Percentiles rank a stretch among this genome's conserved stretches.
phyloP scores from a whole-genome alignment of 768 basidiomycete genomes.

The Calocybe gangraenosa region DNA sequence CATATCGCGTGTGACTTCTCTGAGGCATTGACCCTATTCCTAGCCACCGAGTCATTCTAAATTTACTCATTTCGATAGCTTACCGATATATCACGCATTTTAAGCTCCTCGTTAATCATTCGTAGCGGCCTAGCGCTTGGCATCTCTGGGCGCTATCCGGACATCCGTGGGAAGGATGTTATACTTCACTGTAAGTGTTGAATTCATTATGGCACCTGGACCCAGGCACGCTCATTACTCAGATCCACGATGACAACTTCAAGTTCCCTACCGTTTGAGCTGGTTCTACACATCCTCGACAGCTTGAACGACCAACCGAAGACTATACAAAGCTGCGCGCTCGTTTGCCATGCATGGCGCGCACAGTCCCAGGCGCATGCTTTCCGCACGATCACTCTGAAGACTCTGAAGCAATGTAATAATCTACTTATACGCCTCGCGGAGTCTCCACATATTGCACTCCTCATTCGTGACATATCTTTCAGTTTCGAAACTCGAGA shows the following conservation, averaged over 20 bases:
- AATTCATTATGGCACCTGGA: no score
- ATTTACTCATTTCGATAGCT: no score
- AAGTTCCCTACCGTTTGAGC: constrained; percentile 3
- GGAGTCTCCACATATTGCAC: not conserved
- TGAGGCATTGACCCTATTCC: no score
- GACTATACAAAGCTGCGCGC: constrained; percentile 6
- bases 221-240: no score
- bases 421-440: constrained; percentile 1
- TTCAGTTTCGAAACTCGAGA: constrained; percentile 4
- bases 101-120: no score
- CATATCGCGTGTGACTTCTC: no score
- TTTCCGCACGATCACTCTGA: constrained; percentile 3
- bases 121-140: no score
- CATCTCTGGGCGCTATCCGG: no score
- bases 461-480: constrained; percentile 2
- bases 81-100: no score
- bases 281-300: constrained; percentile 4
- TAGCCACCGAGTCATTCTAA: no score
- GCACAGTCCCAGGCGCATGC: constrained; percentile 5
- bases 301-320: constrained; percentile 2
- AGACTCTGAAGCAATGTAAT: constrained; percentile 4
- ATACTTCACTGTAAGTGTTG: no score
- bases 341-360: constrained; percentile 10
- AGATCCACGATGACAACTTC: not conserved
- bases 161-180: no score